Evolutionary conservation across 495 filamentous ascomycete species (phyloP).

Genomic region (Tuber melanosporum): DNA sequence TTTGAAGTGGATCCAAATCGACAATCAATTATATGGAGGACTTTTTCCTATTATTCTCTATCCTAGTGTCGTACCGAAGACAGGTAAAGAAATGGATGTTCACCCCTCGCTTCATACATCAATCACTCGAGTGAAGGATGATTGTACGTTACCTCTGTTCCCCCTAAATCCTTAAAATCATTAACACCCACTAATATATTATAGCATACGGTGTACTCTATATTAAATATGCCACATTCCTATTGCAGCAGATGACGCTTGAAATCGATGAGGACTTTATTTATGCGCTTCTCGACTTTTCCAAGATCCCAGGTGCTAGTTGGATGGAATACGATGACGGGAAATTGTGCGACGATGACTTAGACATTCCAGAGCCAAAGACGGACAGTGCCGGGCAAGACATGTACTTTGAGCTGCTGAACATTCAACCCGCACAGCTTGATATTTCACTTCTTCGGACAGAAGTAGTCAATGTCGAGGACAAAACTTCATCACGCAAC

Average conservation of each 20-base stretch:
- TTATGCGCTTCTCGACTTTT: conserved; percentile 89
- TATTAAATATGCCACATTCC: conserved; percentile 91
- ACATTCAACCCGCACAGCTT: conserved; percentile 95
- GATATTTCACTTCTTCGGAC: conserved; percentile 96
- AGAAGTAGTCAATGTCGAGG: conserved; percentile 91
- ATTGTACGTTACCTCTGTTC: conserved; percentile 47
- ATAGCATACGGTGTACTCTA: conserved; percentile 84
- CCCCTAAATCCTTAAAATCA: not conserved
- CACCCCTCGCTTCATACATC: conserved; percentile 90
- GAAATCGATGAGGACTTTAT: conserved; percentile 98
- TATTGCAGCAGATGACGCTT: conserved; percentile 95
- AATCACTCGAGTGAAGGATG: conserved; percentile 92
- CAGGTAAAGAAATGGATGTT: conserved; percentile 90
- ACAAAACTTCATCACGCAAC: conserved; percentile 80
- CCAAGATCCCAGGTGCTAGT: conserved; percentile 85
- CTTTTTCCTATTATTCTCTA: conserved; percentile 97
- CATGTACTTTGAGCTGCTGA: conserved; percentile 94
- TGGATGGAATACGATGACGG: conserved; percentile 80
- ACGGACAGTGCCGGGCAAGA: conserved; percentile 77
- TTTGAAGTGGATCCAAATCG: conserved; percentile 98
- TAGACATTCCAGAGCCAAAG: conserved; percentile 88
- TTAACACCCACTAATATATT: conserved; percentile 14
- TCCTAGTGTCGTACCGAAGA: conserved; percentile 97
- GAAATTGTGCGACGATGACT: conserved; percentile 75
- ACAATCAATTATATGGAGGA: conserved; percentile 96